Evolutionary conservation across 306 rosid species (phyloP), one percentile per base, ranked within the genome.

Genomic region (Vachellia collinsii): DNA sequence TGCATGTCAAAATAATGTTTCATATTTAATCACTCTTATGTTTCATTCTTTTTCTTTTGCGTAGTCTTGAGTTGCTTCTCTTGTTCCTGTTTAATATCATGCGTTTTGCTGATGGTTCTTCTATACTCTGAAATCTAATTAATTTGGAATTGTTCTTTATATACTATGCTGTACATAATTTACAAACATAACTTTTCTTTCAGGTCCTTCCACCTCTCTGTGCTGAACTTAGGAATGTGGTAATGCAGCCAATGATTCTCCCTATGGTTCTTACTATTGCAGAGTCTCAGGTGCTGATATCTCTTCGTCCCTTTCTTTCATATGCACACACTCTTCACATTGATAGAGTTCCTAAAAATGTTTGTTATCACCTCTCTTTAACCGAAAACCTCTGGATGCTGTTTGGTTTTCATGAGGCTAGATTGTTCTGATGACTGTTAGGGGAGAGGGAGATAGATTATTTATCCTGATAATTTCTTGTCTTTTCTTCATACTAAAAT

Each of bases 251-350:
- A 0, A 89, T 96, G 97, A 96, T 96, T 83, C 85, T 96, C 63
- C 99, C 99, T n/a, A 96, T 93, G 99, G 99, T 96, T 85, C 97
- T 96, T 34, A 92, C 92, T 8, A 96, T 96, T 87, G 99, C 98
- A 0, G 99, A 96, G 85, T 94, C 99, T 80, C 99, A 96, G 99
- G 99, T 96, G 82, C 72, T 62, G 77, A 44, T 56, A 37, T 72
- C 71, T 78, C 77, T 80, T 69, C 74, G 1, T 39, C 14, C 5
- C 41, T 44, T 23, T 29, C 22, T 29, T 48, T 29, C 39, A 20
- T 23, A 3, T 22, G 0, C 17, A 10, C 58, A 22, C 39, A 6
- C 20, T 19, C 75, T 23, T 75, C 54, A 71, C 61, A 56, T 70
- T 39, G 8, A 12, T 78, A 12, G 70, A 78, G 38, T 81, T 58